A percentile compares a stretch with the other conserved stretches of the same genome.
These are phyloP conservation scores for Pilasporangium apinafurcum DNA, from an alignment of 352 stramenopile genomes.

Conservation along the genomic window DNA sequence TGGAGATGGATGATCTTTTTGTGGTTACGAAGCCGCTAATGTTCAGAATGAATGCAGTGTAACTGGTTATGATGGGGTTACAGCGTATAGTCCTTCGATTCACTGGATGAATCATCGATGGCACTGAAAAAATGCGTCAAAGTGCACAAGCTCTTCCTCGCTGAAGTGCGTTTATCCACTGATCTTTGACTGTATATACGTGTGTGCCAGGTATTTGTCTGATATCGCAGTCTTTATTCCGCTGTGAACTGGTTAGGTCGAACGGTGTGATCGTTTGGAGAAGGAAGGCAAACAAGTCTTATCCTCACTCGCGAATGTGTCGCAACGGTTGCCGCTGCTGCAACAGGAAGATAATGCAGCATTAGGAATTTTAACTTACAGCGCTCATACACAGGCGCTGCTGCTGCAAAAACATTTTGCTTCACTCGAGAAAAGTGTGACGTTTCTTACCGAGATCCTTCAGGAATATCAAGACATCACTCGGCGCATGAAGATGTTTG, in stretches of 20 bases:
- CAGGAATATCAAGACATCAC: conserved; percentile 40
- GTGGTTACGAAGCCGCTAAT: too few species aligned
- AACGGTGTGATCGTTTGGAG: conserved; percentile 45
- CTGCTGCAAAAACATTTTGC: conserved; percentile 62
- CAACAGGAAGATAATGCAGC: conserved; percentile 10
- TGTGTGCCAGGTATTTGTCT: not conserved
- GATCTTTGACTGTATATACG: not conserved
- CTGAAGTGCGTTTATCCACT: conserved; percentile 21
- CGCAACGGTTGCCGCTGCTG: conserved; percentile 44
- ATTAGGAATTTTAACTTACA: conserved; percentile 45
- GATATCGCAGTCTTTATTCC: not conserved
- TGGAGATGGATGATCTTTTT: not conserved
- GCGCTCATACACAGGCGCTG: conserved; percentile 20
- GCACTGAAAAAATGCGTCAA: conserved; percentile 56
- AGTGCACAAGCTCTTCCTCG: conserved; percentile 58
- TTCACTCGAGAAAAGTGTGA: conserved; percentile 57
- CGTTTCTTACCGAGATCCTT: conserved; percentile 48
- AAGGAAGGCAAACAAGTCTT: conserved; percentile 55
- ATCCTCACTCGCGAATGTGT: conserved; percentile 64
- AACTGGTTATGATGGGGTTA: too few species aligned
- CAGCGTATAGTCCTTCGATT: too few species aligned
- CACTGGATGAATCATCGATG: conserved; percentile 16
- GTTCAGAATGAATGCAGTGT: too few species aligned
- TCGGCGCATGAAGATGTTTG: conserved; percentile 28
- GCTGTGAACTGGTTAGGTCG: conserved; percentile 16